phyloP scores from a whole-genome alignment of 257 asterid genomes.

The Jacaranda copaia region DNA sequence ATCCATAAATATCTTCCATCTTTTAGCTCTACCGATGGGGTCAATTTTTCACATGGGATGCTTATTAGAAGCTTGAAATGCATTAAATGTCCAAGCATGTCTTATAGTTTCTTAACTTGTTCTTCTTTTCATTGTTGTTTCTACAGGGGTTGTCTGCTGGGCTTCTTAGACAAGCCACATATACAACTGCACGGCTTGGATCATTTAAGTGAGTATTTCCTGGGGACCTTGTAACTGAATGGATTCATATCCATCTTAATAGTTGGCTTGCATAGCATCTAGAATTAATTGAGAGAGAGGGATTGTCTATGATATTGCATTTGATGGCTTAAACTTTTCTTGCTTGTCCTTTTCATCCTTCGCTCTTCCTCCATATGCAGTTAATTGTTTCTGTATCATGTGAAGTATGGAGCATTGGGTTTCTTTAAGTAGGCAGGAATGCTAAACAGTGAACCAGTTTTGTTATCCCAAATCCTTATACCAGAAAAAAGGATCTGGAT shows the following conservation, averaged over 20 bases:
- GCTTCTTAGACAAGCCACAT: conserved; percentile 96
- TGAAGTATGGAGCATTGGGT: neutral
- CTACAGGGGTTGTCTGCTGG: conserved; percentile 95
- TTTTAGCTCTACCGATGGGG: conserved; percentile 4
- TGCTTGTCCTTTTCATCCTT: neutral
- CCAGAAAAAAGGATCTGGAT: too few relatives aligned
- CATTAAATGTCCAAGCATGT: conserved; percentile 16
- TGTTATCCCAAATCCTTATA: neutral
- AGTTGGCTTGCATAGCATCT: neutral
- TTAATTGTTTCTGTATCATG: neutral
- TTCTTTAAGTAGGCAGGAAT: neutral
- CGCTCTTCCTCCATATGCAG: neutral
- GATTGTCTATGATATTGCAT: neutral
- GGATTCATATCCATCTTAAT: neutral
- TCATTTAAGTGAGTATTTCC: conserved; percentile 69
- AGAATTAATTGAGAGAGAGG: neutral
- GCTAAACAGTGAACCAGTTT: neutral
- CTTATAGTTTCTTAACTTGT: neutral
- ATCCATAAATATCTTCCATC: neutral
- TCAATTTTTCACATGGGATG: neutral
- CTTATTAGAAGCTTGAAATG: neutral
- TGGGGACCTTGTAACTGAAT: neutral
- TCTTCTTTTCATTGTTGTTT: conserved; percentile 22
- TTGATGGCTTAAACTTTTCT: neutral
- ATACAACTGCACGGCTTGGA: conserved; percentile 97